Conservation (phyloP, 2,329 filamentous ascomycete species). For the Xylaria arbuscula region DNA sequence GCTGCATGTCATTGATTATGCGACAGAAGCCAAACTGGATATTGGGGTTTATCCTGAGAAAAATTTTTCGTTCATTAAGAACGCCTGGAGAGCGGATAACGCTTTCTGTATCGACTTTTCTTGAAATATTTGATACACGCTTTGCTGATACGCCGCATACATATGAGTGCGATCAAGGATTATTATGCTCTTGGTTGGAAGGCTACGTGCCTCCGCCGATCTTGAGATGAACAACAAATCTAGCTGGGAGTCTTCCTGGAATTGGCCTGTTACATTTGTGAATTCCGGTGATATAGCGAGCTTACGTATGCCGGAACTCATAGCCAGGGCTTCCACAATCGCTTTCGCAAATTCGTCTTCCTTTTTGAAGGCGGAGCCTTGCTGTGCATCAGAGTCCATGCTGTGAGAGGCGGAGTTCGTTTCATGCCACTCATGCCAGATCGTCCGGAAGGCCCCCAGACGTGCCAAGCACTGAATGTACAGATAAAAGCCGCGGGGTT, state of each 20-base stretch:
- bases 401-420: neutral
- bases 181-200: neutral
- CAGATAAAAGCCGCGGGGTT: neutral
- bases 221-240: constrained; percentile 43
- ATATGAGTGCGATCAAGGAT: neutral
- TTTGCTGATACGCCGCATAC: neutral
- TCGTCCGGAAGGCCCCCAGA: constrained; percentile 47
- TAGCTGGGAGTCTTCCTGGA: constrained; percentile 39
- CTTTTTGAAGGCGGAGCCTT: neutral
- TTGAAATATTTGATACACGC: constrained; percentile 15
- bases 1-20: neutral
- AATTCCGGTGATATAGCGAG: constrained; percentile 31
- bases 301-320: constrained; percentile 23
- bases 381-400: neutral
- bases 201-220: constrained; percentile 31
- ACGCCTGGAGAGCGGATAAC: constrained; percentile 21
- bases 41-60: constrained; percentile 11
- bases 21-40: neutral
- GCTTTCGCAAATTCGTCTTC: neutral
- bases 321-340: constrained; percentile 15
- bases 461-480: constrained; percentile 44
- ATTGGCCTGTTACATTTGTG: constrained; percentile 14
- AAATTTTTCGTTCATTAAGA: constrained; percentile 10
- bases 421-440: constrained; percentile 45
- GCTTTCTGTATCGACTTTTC: constrained; percentile 17